Percentiles rank a stretch among this genome's conserved stretches.
Conservation (phyloP, 768 basidiomycete species). For the Boletus sensibilis region DNA sequence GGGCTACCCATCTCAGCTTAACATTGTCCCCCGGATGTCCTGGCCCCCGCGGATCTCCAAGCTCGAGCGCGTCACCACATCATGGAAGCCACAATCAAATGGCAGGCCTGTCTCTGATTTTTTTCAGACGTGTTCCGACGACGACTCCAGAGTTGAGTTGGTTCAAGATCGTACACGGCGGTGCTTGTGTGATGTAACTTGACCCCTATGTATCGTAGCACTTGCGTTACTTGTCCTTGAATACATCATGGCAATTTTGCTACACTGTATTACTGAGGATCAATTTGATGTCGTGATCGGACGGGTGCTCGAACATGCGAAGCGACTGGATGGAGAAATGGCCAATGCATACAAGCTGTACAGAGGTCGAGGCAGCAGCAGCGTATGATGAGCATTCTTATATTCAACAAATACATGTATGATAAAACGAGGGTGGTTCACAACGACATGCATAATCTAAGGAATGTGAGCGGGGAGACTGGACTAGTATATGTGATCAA, state of each 20-base stretch:
- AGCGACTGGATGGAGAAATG: not conserved
- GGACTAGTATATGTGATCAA: slow-evolving; percentile 5
- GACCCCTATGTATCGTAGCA: too few relatives aligned
- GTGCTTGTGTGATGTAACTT: not conserved
- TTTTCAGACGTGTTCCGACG: not conserved
- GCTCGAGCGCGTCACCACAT: not conserved
- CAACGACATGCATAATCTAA: slow-evolving; percentile 10
- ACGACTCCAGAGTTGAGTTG: not conserved
- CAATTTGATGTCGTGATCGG: not conserved
- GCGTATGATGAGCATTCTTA: not conserved
- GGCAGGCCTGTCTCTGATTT: not conserved
- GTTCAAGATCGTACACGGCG: not conserved
- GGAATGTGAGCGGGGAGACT: slow-evolving; percentile 7
- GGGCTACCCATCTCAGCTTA: not conserved
- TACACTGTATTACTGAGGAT: not conserved
- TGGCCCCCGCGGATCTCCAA: not conserved
- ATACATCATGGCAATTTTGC: not conserved
- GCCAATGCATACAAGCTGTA: not conserved
- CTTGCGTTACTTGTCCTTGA: not conserved
- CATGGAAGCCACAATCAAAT: not conserved
- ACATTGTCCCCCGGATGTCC: not conserved
- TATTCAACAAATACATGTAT: slow-evolving; percentile 19
- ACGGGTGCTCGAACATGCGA: not conserved
- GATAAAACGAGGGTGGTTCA: slow-evolving; percentile 17
- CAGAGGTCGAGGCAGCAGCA: not conserved